A percentile compares a stretch with the other conserved stretches of the same genome.
Conservation (phyloP, 495 filamentous ascomycete species). For the Podospora fimiseda region DNA sequence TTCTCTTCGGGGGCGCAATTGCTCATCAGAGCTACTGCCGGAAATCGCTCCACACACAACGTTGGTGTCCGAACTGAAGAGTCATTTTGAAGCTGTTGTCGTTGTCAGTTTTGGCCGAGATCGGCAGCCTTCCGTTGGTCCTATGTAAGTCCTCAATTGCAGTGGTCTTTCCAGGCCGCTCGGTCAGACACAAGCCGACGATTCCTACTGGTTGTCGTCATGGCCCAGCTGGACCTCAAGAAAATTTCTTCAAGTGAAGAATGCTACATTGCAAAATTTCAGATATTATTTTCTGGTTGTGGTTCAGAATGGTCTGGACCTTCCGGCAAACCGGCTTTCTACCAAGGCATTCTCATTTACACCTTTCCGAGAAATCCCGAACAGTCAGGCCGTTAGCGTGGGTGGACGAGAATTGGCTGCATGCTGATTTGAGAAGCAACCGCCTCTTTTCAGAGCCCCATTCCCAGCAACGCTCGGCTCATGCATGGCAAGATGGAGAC, state of each 20-base stretch:
- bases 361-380: slow-evolving; percentile 25
- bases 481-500: slow-evolving; percentile 8
- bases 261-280: too few species aligned
- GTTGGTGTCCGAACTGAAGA: neutral
- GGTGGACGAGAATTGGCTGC: slow-evolving; percentile 18
- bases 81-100: neutral
- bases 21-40: too few species aligned
- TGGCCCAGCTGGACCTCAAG: too few species aligned
- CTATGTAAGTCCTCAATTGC: too few species aligned
- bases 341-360: neutral
- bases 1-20: too few species aligned
- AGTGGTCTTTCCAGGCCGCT: neutral
- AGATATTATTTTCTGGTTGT: too few species aligned
- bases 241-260: too few species aligned
- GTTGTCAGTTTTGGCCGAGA: neutral
- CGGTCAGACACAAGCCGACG: neutral
- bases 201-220: neutral
- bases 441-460: slow-evolving; percentile 6
- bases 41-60: neutral
- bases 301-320: too few species aligned
- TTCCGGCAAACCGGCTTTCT: slow-evolving; percentile 1
- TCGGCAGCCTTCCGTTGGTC: neutral
- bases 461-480: neutral
- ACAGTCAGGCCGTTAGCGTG: slow-evolving; percentile 10
- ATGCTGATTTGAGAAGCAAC: slow-evolving; percentile 3